These are phyloP conservation scores for Paecilomyces formosus DNA, from an alignment of 2,329 filamentous ascomycete genomes.

Conservation along the genomic window DNA sequence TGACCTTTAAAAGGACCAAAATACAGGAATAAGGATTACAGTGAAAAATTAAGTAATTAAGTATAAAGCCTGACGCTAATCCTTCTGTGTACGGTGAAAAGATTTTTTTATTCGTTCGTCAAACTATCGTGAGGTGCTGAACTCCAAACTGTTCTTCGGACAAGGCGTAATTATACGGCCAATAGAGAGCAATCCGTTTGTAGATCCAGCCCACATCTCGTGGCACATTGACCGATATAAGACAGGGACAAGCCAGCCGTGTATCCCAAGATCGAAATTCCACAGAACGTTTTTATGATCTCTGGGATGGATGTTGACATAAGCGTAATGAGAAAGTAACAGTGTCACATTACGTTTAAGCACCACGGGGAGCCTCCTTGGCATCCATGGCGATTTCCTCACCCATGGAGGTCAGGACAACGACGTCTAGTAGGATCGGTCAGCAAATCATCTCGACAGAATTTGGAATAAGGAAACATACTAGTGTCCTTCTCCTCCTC, in stretches of 20 bases:
- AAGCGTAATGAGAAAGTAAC: conserved; percentile 3
- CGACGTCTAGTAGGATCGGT: conserved; percentile 58
- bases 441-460: conserved; percentile 1
- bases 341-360: conserved; percentile 3
- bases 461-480: conserved; percentile 46
- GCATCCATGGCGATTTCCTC: conserved; percentile 87
- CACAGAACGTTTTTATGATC: conserved; percentile 1
- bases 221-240: conserved; percentile 14
- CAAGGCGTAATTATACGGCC: conserved; percentile 20
- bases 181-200: conserved; percentile 27
- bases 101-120: conserved; percentile 5
- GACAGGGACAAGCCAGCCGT: conserved; percentile 12
- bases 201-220: conserved; percentile 27
- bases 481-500: conserved; percentile 87
- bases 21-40: not conserved
- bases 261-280: conserved; percentile 19
- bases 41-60: not conserved
- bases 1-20: not conserved
- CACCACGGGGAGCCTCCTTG: conserved; percentile 69
- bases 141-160: conserved; percentile 24
- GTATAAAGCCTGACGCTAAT: not conserved
- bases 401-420: conserved; percentile 91
- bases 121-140: conserved; percentile 2
- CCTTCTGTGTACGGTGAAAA: not conserved
- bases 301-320: conserved; percentile 5